Percentiles rank a stretch among this genome's conserved stretches.
Conservation (phyloP, 768 basidiomycete species). For the Mycena indigotica region DNA sequence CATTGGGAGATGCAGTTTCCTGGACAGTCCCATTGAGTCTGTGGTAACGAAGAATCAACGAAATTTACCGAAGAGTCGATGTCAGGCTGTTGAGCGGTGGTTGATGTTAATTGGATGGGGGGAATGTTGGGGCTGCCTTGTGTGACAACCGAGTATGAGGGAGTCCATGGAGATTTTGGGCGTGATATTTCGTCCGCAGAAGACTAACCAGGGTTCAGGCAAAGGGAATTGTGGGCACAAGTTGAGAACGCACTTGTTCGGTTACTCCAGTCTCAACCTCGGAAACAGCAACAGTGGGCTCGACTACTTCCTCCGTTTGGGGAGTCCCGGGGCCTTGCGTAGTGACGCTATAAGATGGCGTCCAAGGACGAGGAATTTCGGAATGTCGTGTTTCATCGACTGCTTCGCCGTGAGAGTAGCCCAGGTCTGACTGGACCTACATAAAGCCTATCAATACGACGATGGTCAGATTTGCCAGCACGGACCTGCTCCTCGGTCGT, state of each 20-base stretch:
- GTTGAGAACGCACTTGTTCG: constrained; percentile 7
- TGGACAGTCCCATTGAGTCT: not conserved
- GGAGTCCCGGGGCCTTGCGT: constrained; percentile 21
- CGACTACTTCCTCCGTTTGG: constrained; percentile 12
- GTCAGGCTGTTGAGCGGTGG: constrained; percentile 3
- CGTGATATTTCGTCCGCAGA: constrained; percentile 11
- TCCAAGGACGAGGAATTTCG: constrained; percentile 30
- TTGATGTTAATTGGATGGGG: constrained; percentile 18
- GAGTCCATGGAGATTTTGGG: constrained; percentile 38
- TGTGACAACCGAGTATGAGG: constrained; percentile 39
- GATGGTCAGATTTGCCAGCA: too few species aligned
- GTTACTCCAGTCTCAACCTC: not conserved
- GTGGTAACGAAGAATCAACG: not conserved
- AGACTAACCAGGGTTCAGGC: not conserved
- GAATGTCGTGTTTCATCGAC: constrained; percentile 7
- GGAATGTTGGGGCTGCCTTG: constrained; percentile 32
- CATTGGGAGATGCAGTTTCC: not conserved
- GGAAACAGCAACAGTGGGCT: constrained; percentile 14
- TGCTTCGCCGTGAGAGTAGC: not conserved
- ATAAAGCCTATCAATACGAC: not conserved
- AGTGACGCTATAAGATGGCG: constrained; percentile 36
- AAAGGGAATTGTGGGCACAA: not conserved
- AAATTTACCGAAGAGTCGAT: not conserved
- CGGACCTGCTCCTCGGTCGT: not conserved
- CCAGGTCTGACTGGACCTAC: not conserved